These are phyloP conservation scores for Nannochloropsis granulata DNA, from an alignment of 108 stramenopile species.

Conservation along the genomic window DNA sequence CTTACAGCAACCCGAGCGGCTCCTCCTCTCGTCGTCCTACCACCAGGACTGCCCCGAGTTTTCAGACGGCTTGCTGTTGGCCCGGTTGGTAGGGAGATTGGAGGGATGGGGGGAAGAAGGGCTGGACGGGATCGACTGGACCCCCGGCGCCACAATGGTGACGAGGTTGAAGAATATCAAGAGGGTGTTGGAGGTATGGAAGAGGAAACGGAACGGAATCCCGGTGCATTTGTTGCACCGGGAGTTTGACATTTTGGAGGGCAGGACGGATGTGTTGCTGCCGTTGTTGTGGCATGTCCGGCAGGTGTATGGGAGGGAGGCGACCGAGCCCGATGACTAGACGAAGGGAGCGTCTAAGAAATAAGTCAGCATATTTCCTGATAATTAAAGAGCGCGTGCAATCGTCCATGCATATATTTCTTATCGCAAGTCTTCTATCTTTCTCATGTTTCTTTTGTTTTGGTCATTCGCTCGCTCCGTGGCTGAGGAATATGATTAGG, in stretches of 20 bases:
- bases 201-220: background rate
- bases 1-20: background rate
- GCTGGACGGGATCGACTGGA: background rate
- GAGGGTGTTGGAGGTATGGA: background rate
- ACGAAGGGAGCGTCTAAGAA: too few relatives aligned
- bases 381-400: too few relatives aligned
- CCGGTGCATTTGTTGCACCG: background rate
- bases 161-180: background rate
- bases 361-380: too few relatives aligned
- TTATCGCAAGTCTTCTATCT: too few relatives aligned
- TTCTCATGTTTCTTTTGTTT: too few relatives aligned
- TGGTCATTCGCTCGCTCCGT: too few relatives aligned
- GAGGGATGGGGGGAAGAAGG: background rate
- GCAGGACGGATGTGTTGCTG: background rate
- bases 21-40: background rate
- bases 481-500: too few relatives aligned
- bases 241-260: background rate
- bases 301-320: background rate
- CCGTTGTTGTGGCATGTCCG: background rate
- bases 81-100: background rate
- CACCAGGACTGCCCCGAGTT: background rate
- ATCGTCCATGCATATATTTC: too few relatives aligned
- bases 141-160: background rate
- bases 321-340: too few relatives aligned
- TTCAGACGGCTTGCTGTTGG: background rate